A percentile compares a stretch with the other conserved stretches of the same genome.
phyloP scores from a whole-genome alignment of 1,139 yeast species.

The Yamadazyma aaseri region DNA sequence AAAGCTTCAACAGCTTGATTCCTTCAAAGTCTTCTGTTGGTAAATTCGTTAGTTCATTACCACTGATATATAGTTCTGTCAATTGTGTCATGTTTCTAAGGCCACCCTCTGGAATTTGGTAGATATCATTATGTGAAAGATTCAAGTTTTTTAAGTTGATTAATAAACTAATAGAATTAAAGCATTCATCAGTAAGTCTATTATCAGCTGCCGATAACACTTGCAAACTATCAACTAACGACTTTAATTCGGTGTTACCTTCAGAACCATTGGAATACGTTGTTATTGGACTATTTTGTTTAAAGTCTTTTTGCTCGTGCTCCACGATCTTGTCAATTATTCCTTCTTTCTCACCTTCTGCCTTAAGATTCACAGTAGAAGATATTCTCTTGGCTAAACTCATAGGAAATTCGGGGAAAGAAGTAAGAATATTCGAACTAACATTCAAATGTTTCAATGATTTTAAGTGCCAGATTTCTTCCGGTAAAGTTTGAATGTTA shows the following conservation, averaged over 20 bases:
- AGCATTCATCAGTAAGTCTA: slow-evolving; percentile 73
- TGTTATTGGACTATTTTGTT: background rate
- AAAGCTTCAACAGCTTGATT: slow-evolving; percentile 54
- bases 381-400: slow-evolving; percentile 37
- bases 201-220: slow-evolving; percentile 77
- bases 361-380: slow-evolving; percentile 27
- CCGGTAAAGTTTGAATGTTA: slow-evolving; percentile 71
- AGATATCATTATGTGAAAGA: slow-evolving; percentile 76
- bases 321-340: slow-evolving; percentile 3
- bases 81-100: slow-evolving; percentile 56
- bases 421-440: slow-evolving; percentile 72
- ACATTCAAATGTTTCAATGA: slow-evolving; percentile 64
- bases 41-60: slow-evolving; percentile 73
- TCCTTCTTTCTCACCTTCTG: slow-evolving; percentile 1
- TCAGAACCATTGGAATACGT: no score
- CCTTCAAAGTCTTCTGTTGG: slow-evolving; percentile 84
- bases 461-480: slow-evolving; percentile 64
- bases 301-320: background rate
- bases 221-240: slow-evolving; percentile 53
- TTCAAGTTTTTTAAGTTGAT: slow-evolving; percentile 63
- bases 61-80: slow-evolving; percentile 75
- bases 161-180: slow-evolving; percentile 65
- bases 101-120: slow-evolving; percentile 78
- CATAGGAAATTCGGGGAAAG: slow-evolving; percentile 60
- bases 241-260: slow-evolving; percentile 15